Conservation (phyloP, 495 filamentous ascomycete species). For the Penicillium parvum region DNA sequence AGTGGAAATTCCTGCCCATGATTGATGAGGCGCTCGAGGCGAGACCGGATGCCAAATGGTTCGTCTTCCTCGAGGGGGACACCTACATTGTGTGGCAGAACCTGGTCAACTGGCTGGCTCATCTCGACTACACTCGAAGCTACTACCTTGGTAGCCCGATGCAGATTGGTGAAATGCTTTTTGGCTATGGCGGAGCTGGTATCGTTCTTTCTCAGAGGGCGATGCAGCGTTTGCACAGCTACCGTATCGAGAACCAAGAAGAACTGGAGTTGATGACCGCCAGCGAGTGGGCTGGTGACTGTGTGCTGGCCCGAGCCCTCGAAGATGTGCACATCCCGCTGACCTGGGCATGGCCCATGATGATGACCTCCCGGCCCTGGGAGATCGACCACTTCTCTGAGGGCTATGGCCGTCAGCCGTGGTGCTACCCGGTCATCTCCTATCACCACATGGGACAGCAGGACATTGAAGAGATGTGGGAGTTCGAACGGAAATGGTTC, state of each 20-base stretch:
- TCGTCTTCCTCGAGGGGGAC: slow-evolving; percentile 61
- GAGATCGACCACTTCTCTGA: slow-evolving; percentile 42
- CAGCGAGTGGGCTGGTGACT: slow-evolving; percentile 34
- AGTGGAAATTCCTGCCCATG: slow-evolving; percentile 65
- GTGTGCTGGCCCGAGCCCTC: slow-evolving; percentile 39
- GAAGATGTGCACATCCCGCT: slow-evolving; percentile 28
- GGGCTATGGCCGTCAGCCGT: slow-evolving; percentile 37
- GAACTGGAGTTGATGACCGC: slow-evolving; percentile 30
- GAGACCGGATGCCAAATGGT: slow-evolving; percentile 55
- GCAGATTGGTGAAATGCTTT: slow-evolving; percentile 38
- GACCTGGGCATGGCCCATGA: slow-evolving; percentile 39
- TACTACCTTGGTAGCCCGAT: slow-evolving; percentile 52
- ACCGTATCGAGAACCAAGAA: slow-evolving; percentile 12
- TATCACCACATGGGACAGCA: slow-evolving; percentile 44
- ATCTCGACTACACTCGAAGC: slow-evolving; percentile 45
- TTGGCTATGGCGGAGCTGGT: slow-evolving; percentile 61
- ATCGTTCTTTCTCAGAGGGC: slow-evolving; percentile 44
- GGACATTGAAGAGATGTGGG: slow-evolving; percentile 41
- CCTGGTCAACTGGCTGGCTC: slow-evolving; percentile 50
- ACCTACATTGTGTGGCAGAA: slow-evolving; percentile 62
- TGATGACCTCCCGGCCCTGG: slow-evolving; percentile 27
- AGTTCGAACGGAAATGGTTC: slow-evolving; percentile 46
- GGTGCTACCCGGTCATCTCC: slow-evolving; percentile 47
- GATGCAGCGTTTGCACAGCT: slow-evolving; percentile 16
- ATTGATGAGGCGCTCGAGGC: slow-evolving; percentile 50